A percentile compares a stretch with the other conserved stretches of the same genome.
These are phyloP conservation scores for Mucor piriformis DNA, from an alignment of 371 early-diverging fungal genomes.

Conservation along the genomic window DNA sequence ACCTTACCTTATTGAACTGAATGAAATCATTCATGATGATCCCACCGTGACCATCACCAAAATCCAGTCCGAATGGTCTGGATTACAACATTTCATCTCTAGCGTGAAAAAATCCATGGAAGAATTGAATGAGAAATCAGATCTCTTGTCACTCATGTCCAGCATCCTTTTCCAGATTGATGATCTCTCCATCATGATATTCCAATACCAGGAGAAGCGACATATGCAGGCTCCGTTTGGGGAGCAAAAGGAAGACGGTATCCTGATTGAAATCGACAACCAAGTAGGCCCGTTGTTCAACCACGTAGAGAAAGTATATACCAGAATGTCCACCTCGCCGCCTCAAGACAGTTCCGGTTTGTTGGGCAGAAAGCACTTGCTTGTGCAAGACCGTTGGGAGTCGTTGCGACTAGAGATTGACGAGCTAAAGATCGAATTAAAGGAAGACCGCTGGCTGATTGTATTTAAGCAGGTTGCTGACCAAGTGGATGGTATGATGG, in stretches of 20 bases:
- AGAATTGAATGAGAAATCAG: slow-evolving; percentile 20
- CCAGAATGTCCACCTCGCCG: slow-evolving; percentile 44
- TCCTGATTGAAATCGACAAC: slow-evolving; percentile 56
- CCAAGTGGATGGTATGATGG: slow-evolving; percentile 65
- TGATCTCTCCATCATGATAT: slow-evolving; percentile 44
- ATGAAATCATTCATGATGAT: slow-evolving; percentile 1
- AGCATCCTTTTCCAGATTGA: slow-evolving; percentile 38
- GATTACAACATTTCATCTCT: slow-evolving; percentile 44
- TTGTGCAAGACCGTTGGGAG: slow-evolving; percentile 54
- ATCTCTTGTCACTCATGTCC: slow-evolving; percentile 30
- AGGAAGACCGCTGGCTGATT: slow-evolving; percentile 63
- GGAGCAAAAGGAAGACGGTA: slow-evolving; percentile 41
- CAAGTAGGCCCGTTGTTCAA: slow-evolving; percentile 55
- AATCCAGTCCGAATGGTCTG: slow-evolving; percentile 54
- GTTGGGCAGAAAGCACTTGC: slow-evolving; percentile 40
- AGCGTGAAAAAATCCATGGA: slow-evolving; percentile 34
- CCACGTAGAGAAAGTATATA: slow-evolving; percentile 57
- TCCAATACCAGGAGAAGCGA: slow-evolving; percentile 46
- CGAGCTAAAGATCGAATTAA: slow-evolving; percentile 58
- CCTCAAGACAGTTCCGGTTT: slow-evolving; percentile 40
- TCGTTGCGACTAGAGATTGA: slow-evolving; percentile 45
- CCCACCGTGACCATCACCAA: slow-evolving; percentile 28
- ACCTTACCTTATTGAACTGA: slow-evolving; percentile 17
- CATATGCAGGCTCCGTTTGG: slow-evolving; percentile 14
- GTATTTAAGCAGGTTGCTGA: slow-evolving; percentile 62